Base-by-base conservation (phyloP, 2,329 filamentous ascomycete species). In the Fusarium sp. region DNA sequence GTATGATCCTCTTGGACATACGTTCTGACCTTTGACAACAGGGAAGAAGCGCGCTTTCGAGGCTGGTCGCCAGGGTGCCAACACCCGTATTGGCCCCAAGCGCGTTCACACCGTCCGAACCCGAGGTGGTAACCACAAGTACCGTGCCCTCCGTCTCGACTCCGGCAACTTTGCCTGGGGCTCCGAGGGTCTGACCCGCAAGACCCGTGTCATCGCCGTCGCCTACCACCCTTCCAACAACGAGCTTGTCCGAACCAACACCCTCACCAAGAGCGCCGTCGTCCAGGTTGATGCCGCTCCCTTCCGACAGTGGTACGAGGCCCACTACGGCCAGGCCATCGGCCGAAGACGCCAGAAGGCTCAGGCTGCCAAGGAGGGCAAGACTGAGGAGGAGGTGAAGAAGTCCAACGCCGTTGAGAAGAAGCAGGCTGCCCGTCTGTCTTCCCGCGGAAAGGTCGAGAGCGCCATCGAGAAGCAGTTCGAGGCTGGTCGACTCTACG, bases 221-320 rank as follows among this genome's bases (percentile, higher is more conserved):
- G 93, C 92, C 85, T 99, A 95, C 94, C 97, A 99, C 89, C 97
- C 96, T 76, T 98, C 96, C 86, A 99, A 99, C 95, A 99, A 99
- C 94, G 96, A 99, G 90, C 92, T 99, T 81, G 95, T 99, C 90
- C 96, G 96, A 85, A 99, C 96, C 88, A 99, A 99, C 93, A 98
- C 96, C 89, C 91, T 99, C 86, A 99, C 96, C 91, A 97, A 95
- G 89, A 94, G 94, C 84, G 96, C 96, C 88, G 94, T 99, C 83
- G 94, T 99, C 86, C 96, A 99, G 91, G 89, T 99, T 88, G 96
- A 99, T 87, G 96, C 97, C 82, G 94, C 96, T 77, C 96, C 96
- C 80, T 99, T 99, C 94, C 91, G 96, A 86, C 96, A 98, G 89
- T 99, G 96, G 96, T 99, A 97, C 89, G 96, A 99, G 92, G 94